These are phyloP conservation scores for Ilyonectria robusta DNA, from an alignment of 2,329 filamentous ascomycete genomes.

Conservation along the genomic window DNA sequence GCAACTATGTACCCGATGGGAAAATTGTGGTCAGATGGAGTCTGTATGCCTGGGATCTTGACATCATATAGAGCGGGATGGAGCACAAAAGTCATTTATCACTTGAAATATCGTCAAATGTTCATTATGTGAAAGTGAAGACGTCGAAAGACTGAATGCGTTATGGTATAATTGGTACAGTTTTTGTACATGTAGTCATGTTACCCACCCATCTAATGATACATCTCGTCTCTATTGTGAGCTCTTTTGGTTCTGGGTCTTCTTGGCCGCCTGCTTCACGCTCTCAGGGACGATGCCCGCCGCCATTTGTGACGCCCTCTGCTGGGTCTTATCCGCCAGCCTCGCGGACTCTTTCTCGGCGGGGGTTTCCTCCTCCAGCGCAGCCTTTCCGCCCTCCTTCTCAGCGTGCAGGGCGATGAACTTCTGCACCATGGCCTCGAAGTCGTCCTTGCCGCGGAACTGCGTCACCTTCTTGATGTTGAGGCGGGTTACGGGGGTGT, in stretches of 20 bases:
- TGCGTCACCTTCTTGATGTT: constrained; percentile 92
- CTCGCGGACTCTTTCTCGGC: constrained; percentile 39
- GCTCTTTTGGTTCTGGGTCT: constrained; percentile 38
- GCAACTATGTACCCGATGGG: constrained; percentile 10
- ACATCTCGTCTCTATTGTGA: constrained; percentile 41
- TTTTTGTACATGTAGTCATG: constrained; percentile 48
- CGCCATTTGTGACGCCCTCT: constrained; percentile 52
- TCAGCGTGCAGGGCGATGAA: constrained; percentile 51
- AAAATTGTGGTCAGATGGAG: too few relatives aligned
- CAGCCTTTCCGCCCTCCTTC: constrained; percentile 34
- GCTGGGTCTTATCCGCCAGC: constrained; percentile 48
- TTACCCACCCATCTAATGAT: constrained; percentile 36
- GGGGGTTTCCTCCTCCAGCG: constrained; percentile 17
- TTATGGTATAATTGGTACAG: constrained; percentile 49
- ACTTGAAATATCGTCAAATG: constrained; percentile 13
- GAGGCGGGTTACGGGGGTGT: constrained; percentile 79
- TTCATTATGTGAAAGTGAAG: constrained; percentile 9
- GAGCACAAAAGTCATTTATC: constrained; percentile 25
- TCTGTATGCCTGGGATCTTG: constrained; percentile 15
- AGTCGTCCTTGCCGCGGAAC: constrained; percentile 75
- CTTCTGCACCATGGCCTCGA: constrained; percentile 75
- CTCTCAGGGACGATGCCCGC: constrained; percentile 48
- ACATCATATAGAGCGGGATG: constrained; percentile 34
- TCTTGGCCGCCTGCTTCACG: constrained; percentile 42
- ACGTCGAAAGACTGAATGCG: constrained; percentile 28